Base-by-base conservation (phyloP, 495 filamentous ascomycete species). In the Pyronema omphalodes region DNA sequence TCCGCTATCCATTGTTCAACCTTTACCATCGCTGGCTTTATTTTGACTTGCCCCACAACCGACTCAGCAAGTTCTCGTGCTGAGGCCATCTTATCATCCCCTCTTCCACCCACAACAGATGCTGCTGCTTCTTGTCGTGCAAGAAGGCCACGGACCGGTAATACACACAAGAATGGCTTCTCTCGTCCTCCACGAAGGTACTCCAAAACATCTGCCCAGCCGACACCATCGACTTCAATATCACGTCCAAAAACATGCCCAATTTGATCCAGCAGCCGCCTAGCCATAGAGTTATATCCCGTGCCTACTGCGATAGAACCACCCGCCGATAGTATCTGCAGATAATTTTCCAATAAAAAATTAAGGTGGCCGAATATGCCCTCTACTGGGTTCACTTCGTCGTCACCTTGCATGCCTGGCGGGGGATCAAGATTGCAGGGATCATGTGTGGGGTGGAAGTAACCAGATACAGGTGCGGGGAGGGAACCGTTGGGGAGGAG, bases 191-290 rank as follows among this genome's bases (percentile, higher is more conserved):
- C 88, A 53, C 86, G 88, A 6, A 94, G 87, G 57, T 86, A 77
- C 68, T 99, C 91, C 19, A 99, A 72, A 6, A 96, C 85, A 58
- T 96, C 93, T 1, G 89, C 88, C 93, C 93, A 99, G 58, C 86
- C 88, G n/a, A 95, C 71, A 1, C 88, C 79, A 55, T 94, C 81
- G 0, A 79, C 81, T 0, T 85, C 83, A 36, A 99, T 81, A 59
- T 95, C 87, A 47, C 93, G 75, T 17, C 86, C 84, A 66, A 99
- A 96, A 12, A 99, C 86, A 23, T 84, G 81, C 62, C 94, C 91
- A 9, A 99, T 70, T 51, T 89, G 80, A 63, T 99, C 91, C n/a
- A 96, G 74, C 19, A 96, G 67, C 37, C 88, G 77, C 1, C 93
- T 80, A n/a, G 93, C 93, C 37, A 96, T 82, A 6, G 88, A 94